Evolutionary conservation across 768 basidiomycete genomes (phyloP), one percentile per base, ranked within the genome.

Genomic region (Suillus ampliporus): DNA sequence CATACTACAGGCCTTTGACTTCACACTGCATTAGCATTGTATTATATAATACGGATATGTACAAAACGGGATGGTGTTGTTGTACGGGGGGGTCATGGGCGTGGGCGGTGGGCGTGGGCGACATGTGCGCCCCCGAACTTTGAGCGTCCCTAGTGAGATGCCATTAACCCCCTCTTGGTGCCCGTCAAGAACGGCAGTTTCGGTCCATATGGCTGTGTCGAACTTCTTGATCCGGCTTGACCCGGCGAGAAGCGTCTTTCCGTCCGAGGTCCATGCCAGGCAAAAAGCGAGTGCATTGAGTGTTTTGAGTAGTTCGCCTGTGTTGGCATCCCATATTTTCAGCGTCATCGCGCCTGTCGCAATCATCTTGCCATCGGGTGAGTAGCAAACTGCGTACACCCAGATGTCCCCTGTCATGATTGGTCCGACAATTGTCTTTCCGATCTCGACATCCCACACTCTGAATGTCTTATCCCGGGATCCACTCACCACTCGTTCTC

Each of bases 211-310:
- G 44, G n/a, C 2, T 0, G 10, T 3, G 13, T 46, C 5, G 21
- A 46, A 21, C 21, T 46, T 46, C 44, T 11, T 21, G n/a, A 43
- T 44, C 0, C 10, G 7, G 19, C 7, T 0, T 2, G 0, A n/a
- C 1, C 43, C 10, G n/a, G 7, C 1, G n/a, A n/a, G 2, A 10
- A 44, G 9, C 19, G 43, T n/a, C n/a, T n/a, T n/a, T n/a, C n/a
- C 4, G 23, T 47, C 46, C 21, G 21, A 47, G 46, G 23, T 26
- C 46, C 46, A 47, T 15, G 46, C 2, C 14, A 47, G 6, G 14
- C 21, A 21, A 0, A 1, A 1, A 11, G 5, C 4, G 10, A 10
- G n/a, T n/a, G 9, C n/a, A 9, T 21, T 10, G 43, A 44, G 1
- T 47, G 46, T 47, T 23, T 14, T 47, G 23, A 47, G 13, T 23